Base-by-base conservation (phyloP, 192 early-diverging fungal species). In the Coemansia sp. region DNA sequence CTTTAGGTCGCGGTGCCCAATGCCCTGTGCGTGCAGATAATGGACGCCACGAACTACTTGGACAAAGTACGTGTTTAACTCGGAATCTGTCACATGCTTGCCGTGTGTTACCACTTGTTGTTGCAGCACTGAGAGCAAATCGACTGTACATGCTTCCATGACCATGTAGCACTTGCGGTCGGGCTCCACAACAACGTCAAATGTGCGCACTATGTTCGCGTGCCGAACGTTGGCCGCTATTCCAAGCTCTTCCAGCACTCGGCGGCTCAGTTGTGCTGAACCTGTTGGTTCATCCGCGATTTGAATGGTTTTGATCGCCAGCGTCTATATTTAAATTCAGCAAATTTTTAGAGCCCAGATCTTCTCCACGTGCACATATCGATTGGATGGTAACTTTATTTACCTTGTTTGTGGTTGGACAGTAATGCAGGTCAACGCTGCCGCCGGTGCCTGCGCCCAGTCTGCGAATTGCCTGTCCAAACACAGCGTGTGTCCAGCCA, bases 1-100 rank as follows among this genome's bases (percentile, higher is more conserved):
- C 73, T 98, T 98, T 61, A 98, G 80, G 66, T 98, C 96, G 13
- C 91, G 87, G 70, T 98, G 96, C 2, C 85, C 86, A 50, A 93
- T 81, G 22, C 87, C 85, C 27, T 85, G 80, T 55, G 86, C 78
- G 70, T 97, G 97, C 50, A 97, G 59, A 70, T 97, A 95, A 9
- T 82, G 65, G 0, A 98, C 70, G 11, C 88, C 92, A 5, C 82
- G 71, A 2, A 83, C 88, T 8, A 96, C 49, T 74, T 97, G 92
- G 5, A 74, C 71, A 66, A 97, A 94, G 45, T 94, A 93, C 66
- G 90, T 90, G 55, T 88, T 75, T 59, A 94, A 83, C 26, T 54
- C 24, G 2, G 16, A 26, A 11, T 32, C 27, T 12, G 79, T 73
- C 24, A 64, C 58, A 19, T 57, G 43, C 32, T 53, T 16, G 43